Evolutionary conservation across 106 monocot genomes (phyloP).

Genomic region (Acorus calamus): DNA sequence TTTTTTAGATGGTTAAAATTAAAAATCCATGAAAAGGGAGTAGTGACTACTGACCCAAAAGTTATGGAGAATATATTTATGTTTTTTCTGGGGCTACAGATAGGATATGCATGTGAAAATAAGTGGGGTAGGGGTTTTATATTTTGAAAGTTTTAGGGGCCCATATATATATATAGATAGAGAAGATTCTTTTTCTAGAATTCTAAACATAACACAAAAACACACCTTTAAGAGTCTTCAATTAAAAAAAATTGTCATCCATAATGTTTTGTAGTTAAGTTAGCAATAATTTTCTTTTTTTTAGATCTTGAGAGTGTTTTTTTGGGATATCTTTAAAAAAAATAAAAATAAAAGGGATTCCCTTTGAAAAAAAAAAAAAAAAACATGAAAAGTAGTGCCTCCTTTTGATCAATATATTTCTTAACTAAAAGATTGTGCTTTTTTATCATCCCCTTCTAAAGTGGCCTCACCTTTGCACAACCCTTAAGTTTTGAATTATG

Average conservation of each 20-base stretch:
- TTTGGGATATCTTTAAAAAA: too few species aligned
- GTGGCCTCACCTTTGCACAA: constrained; percentile 43
- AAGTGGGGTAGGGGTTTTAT: neutral
- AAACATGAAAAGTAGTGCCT: constrained; percentile 49
- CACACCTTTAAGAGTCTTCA: constrained; percentile 17
- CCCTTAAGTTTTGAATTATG: constrained; percentile 41
- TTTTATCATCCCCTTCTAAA: constrained; percentile 18
- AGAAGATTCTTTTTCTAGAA: constrained; percentile 41
- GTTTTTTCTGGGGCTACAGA: constrained; percentile 10
- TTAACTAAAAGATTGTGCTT: constrained; percentile 30
- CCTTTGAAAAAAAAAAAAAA: constrained; percentile 1
- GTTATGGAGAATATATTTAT: constrained; percentile 32
- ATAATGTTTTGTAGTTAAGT: constrained; percentile 6
- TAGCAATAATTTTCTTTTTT: constrained; percentile 5
- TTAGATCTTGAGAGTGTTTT: constrained; percentile 29
- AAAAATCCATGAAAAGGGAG: constrained; percentile 14
- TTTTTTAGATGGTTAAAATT: too few species aligned
- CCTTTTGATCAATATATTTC: constrained; percentile 20
- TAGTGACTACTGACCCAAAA: neutral
- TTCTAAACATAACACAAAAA: constrained; percentile 19
- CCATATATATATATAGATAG: constrained; percentile 1
- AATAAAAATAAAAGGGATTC: constrained; percentile 10
- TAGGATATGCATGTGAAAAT: constrained; percentile 16
- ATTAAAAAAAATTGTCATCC: constrained; percentile 42
- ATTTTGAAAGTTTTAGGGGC: constrained; percentile 2